phyloP scores from a whole-genome alignment of 306 rosid genomes.

The Cicer judaicum region DNA sequence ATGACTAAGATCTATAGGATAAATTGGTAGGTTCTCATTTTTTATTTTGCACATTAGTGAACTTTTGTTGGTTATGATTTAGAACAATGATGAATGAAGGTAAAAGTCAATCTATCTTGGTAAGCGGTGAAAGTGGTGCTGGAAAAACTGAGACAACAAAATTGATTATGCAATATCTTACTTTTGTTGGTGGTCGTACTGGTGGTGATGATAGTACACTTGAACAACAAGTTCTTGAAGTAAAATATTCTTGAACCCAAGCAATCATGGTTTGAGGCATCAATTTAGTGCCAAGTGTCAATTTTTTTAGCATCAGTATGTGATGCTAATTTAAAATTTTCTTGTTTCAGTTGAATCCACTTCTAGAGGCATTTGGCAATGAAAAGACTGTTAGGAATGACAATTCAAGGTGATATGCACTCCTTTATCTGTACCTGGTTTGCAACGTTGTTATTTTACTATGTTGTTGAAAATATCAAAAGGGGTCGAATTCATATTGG shows the following conservation, averaged over 20 bases:
- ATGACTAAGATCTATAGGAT: too few species aligned
- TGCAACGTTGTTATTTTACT: neutral
- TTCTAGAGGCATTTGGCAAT: conserved; percentile 96
- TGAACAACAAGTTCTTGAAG: conserved; percentile 99
- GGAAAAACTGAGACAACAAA: conserved; percentile 99
- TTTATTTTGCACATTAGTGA: conserved; percentile 42
- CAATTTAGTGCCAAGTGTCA: conserved; percentile 24
- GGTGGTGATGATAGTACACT: conserved; percentile 84
- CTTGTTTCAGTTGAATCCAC: conserved; percentile 83
- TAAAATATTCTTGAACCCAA: conserved; percentile 52
- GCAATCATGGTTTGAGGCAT: conserved; percentile 3
- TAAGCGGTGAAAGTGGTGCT: conserved; percentile 99
- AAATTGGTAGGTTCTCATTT: neutral
- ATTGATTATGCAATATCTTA: conserved; percentile 96
- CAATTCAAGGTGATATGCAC: conserved; percentile 80
- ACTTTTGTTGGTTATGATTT: conserved; percentile 56
- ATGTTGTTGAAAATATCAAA: conserved; percentile 4
- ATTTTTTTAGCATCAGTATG: conserved; percentile 31
- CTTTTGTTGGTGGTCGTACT: conserved; percentile 95
- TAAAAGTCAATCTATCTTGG: conserved; percentile 90
- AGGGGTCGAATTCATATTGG: neutral
- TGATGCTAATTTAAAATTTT: conserved; percentile 35
- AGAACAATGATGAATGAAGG: conserved; percentile 94
- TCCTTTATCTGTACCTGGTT: neutral
- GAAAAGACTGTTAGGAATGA: conserved; percentile 97